Evolutionary conservation across 2,329 filamentous ascomycete species (phyloP), one percentile per base, ranked within the genome.

Genomic region (Pseudogymnoascus sp.): DNA sequence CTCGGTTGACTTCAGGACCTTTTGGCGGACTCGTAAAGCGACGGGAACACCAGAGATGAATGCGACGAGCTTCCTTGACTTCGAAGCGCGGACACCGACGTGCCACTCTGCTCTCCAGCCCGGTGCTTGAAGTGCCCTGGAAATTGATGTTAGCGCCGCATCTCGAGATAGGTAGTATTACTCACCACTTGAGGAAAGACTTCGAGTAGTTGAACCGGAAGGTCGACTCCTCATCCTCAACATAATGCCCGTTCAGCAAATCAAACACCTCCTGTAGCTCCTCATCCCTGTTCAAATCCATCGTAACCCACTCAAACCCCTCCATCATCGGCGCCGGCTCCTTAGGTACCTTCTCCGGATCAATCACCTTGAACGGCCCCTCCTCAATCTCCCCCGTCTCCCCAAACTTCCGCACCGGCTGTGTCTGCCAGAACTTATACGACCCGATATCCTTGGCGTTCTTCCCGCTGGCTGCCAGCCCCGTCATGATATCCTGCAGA

Each of bases 381-480:
- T 97, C 93, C 67, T 86, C 80, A 60, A 86, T 71, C 38, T 77
- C 73, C 67, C 82, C 78, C 65, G 80, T 77, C 74, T 87, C 79
- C 71, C 83, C 87, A 72, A 97, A 96, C 72, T 87, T 88, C 61
- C 90, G 90, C 65, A 99, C 95, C 0, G 95, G 95, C 76, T 99
- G 95, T 57, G 95, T 99, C 76, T 91, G 87, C 95, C 95, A 99
- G 79, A 99, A 99, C 78, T 96, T 97, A 82, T 97, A 97, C 64
- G 88, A 90, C 6, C 88, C 92, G 91, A 97, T 96, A 73, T 97
- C 93, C 79, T 96, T 97, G 70, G 86, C 87, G 72, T 96, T 96
- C 82, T 95, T 96, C 63, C 89, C 90, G 66, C 85, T 87, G 7
- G 90, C 81, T 15, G 92, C 88, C 71, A 90, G 76, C 0, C 88